Conservation (phyloP, 495 filamentous ascomycete genomes). For the Patellaria atrata region DNA sequence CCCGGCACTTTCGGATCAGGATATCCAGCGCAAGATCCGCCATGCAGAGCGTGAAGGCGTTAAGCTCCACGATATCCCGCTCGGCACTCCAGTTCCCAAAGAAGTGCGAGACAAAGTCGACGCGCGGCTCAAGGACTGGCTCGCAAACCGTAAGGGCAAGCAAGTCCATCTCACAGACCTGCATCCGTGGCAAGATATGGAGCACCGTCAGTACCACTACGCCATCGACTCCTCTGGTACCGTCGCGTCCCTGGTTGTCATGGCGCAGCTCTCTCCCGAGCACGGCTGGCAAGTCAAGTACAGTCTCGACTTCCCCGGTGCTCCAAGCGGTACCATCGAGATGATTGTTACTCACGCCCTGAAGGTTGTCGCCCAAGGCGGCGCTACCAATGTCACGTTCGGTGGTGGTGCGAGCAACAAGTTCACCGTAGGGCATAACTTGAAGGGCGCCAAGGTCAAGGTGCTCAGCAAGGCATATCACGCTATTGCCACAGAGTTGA, state of each 20-base stretch:
- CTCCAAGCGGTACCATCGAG: slow-evolving; percentile 70
- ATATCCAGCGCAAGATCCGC: slow-evolving; percentile 55
- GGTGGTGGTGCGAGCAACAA: slow-evolving; percentile 57
- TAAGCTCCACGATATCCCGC: slow-evolving; percentile 49
- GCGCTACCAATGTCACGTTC: slow-evolving; percentile 58
- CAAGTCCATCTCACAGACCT: slow-evolving; percentile 81
- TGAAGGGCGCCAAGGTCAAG: slow-evolving; percentile 56
- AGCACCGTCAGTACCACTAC: slow-evolving; percentile 72
- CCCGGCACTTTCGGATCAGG: slow-evolving; percentile 37
- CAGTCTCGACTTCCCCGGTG: slow-evolving; percentile 66
- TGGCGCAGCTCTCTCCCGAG: slow-evolving; percentile 57
- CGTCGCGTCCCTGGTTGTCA: slow-evolving; percentile 55
- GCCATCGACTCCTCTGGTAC: slow-evolving; percentile 49
- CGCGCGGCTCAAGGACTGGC: slow-evolving; percentile 62
- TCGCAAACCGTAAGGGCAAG: slow-evolving; percentile 57
- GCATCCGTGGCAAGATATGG: slow-evolving; percentile 61
- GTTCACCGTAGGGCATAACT: slow-evolving; percentile 57
- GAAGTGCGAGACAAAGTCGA: slow-evolving; percentile 51
- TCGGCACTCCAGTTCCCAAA: slow-evolving; percentile 45
- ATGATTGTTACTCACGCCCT: slow-evolving; percentile 64
- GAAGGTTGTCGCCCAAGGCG: slow-evolving; percentile 45
- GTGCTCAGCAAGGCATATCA: slow-evolving; percentile 65
- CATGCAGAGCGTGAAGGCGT: slow-evolving; percentile 67
- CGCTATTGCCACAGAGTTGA: slow-evolving; percentile 60
- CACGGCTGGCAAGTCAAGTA: slow-evolving; percentile 85